Evolutionary conservation across 768 basidiomycete genomes (phyloP).

Genomic region (Gyrodon lividus): DNA sequence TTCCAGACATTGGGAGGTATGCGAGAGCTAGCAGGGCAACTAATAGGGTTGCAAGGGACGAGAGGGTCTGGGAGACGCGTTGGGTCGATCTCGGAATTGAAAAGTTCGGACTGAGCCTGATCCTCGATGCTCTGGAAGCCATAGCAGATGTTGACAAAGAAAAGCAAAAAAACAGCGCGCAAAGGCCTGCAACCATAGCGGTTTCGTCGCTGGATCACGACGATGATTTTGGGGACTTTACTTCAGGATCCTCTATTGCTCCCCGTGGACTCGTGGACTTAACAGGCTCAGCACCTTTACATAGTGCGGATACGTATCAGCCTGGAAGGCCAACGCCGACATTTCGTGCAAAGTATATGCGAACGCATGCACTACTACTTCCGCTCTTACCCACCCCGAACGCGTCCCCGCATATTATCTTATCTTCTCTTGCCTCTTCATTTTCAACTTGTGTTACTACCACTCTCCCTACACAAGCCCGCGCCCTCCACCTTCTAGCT

Average conservation of each 20-base stretch:
- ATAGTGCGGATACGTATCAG: slow-evolving; percentile 15
- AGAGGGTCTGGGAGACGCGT: slow-evolving; percentile 73
- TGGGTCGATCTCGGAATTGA: slow-evolving; percentile 63
- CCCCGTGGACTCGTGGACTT: slow-evolving; percentile 20
- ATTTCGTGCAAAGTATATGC: slow-evolving; percentile 60
- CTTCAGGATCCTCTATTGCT: slow-evolving; percentile 39
- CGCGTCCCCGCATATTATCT: slow-evolving; percentile 63
- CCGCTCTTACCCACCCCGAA: slow-evolving; percentile 57
- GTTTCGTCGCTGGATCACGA: slow-evolving; percentile 49
- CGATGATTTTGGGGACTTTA: slow-evolving; percentile 91
- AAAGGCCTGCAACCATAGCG: slow-evolving; percentile 57
- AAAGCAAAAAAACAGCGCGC: slow-evolving; percentile 31
- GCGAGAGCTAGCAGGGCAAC: slow-evolving; percentile 65
- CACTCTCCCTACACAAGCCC: slow-evolving; percentile 57
- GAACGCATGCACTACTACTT: slow-evolving; percentile 63
- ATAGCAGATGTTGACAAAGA: slow-evolving; percentile 37
- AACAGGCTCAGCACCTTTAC: slow-evolving; percentile 7
- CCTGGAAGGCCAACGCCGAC: slow-evolving; percentile 25
- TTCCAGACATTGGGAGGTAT: slow-evolving; percentile 81
- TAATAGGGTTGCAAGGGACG: slow-evolving; percentile 61
- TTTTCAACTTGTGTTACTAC: slow-evolving; percentile 35
- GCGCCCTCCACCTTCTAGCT: slow-evolving; percentile 68
- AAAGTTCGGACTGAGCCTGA: slow-evolving; percentile 38
- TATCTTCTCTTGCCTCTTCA: slow-evolving; percentile 43
- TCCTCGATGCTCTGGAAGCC: slow-evolving; percentile 62